phyloP scores from a whole-genome alignment of 108 stramenopile genomes.

The Poteriospumella lacustris region DNA sequence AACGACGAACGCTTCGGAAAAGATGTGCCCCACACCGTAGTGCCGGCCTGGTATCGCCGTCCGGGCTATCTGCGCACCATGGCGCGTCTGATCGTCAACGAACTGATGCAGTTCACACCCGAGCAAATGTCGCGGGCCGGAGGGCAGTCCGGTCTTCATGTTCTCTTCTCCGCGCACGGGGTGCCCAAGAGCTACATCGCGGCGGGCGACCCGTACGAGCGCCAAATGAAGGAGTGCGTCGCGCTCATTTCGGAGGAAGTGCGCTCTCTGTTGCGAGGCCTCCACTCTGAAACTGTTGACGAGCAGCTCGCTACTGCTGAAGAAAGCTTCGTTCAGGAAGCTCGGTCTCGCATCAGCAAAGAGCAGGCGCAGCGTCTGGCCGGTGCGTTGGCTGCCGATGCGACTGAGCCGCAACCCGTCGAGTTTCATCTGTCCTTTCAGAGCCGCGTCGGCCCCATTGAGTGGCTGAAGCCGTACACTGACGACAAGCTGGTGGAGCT shows the following conservation, averaged over 20 bases:
- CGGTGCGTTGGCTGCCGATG: too few relatives aligned
- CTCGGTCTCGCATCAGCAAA: too few relatives aligned
- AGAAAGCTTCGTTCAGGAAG: too few relatives aligned
- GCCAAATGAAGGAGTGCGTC: slow-evolving; percentile 65
- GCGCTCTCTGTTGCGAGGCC: neutral
- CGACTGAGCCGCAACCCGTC: slow-evolving; percentile 53
- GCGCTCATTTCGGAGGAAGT: slow-evolving; percentile 27
- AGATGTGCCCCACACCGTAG: slow-evolving; percentile 85
- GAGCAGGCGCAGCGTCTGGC: too few relatives aligned
- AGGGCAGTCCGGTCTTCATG: slow-evolving; percentile 55
- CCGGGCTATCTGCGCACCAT: slow-evolving; percentile 84
- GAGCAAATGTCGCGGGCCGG: slow-evolving; percentile 60
- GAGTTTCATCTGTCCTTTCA: slow-evolving; percentile 74
- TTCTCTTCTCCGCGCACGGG: slow-evolving; percentile 94
- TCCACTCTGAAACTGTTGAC: neutral
- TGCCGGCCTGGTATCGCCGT: slow-evolving; percentile 84
- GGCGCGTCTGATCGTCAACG: slow-evolving; percentile 68
- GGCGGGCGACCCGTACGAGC: slow-evolving; percentile 92
- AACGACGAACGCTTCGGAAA: slow-evolving; percentile 34
- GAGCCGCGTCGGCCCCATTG: slow-evolving; percentile 91
- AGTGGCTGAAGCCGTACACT: slow-evolving; percentile 97
- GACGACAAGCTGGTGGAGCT: slow-evolving; percentile 83
- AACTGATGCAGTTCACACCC: slow-evolving; percentile 71
- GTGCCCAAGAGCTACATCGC: slow-evolving; percentile 88
- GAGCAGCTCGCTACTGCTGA: slow-evolving; percentile 31